A percentile compares a stretch with the other conserved stretches of the same genome.
These are phyloP conservation scores for Syncephalastrum sp. DNA, from an alignment of 371 early-diverging fungal genomes.

Conservation along the genomic window DNA sequence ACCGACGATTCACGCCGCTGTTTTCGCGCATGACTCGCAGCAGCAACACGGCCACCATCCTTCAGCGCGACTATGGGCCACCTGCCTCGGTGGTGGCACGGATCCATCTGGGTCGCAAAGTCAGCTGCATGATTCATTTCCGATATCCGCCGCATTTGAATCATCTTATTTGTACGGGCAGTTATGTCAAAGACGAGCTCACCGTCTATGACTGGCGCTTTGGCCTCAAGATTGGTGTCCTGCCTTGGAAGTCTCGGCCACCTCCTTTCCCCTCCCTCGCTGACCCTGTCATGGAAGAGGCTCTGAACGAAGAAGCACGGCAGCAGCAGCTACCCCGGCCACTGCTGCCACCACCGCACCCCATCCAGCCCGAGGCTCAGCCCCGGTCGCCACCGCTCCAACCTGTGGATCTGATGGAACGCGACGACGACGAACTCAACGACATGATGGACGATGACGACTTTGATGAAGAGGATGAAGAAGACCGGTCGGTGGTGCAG, in stretches of 20 bases:
- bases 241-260: slow-evolving; percentile 28
- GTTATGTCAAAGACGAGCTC: slow-evolving; percentile 25
- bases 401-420: background rate
- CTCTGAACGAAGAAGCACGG: background rate
- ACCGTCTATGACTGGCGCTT: slow-evolving; percentile 44
- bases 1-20: slow-evolving; percentile 15
- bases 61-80: slow-evolving; percentile 8
- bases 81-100: slow-evolving; percentile 19
- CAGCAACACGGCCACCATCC: background rate
- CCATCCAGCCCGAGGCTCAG: too few relatives aligned
- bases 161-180: slow-evolving; percentile 39
- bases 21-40: background rate
- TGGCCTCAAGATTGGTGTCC: slow-evolving; percentile 35
- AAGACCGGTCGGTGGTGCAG: slow-evolving; percentile 18
- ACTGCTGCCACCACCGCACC: background rate
- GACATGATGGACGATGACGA: slow-evolving; percentile 12
- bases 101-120: slow-evolving; percentile 23
- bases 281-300: slow-evolving; percentile 3
- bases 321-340: slow-evolving; percentile 1
- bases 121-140: slow-evolving; percentile 47
- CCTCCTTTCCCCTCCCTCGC: background rate
- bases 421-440: slow-evolving; percentile 3
- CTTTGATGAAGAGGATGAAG: slow-evolving; percentile 18
- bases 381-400: slow-evolving; percentile 4
- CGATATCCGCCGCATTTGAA: slow-evolving; percentile 32